Conservation (phyloP, 2,329 filamentous ascomycete species). For the Colletotrichum endophyticum region DNA sequence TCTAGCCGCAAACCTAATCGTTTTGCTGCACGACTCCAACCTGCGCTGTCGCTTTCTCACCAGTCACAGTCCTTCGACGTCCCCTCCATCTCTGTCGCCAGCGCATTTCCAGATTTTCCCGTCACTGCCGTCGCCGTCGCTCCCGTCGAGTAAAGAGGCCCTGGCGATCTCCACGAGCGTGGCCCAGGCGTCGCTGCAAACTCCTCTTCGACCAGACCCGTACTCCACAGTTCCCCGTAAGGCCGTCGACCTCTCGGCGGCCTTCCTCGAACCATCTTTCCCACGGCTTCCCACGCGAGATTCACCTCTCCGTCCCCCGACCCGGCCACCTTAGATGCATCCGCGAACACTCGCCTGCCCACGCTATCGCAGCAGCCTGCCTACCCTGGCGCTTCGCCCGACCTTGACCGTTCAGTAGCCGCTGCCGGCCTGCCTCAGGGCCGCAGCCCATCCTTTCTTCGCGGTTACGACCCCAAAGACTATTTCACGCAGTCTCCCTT, state of each 20-base stretch:
- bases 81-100: neutral
- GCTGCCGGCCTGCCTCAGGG: conserved; percentile 15
- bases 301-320: conserved; percentile 21
- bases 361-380: conserved; percentile 34
- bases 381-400: conserved; percentile 29
- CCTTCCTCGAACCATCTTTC: conserved; percentile 40
- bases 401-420: conserved; percentile 12
- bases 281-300: conserved; percentile 53
- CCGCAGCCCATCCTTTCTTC: conserved; percentile 19
- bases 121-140: neutral
- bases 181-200: conserved; percentile 13
- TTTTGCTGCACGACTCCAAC: conserved; percentile 1
- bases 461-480: conserved; percentile 20
- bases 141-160: conserved; percentile 7
- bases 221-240: conserved; percentile 30
- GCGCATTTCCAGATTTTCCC: neutral
- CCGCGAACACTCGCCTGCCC: conserved; percentile 31
- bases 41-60: neutral
- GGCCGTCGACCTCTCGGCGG: conserved; percentile 54
- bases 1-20: conserved; percentile 14
- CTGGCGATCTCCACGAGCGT: conserved; percentile 14
- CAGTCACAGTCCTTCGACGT: neutral
- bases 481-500: conserved; percentile 44
- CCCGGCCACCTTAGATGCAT: conserved; percentile 33
- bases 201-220: conserved; percentile 7